These are phyloP conservation scores for Aspergillus sp. DNA, from an alignment of 2,329 filamentous ascomycete genomes.

Conservation along the genomic window DNA sequence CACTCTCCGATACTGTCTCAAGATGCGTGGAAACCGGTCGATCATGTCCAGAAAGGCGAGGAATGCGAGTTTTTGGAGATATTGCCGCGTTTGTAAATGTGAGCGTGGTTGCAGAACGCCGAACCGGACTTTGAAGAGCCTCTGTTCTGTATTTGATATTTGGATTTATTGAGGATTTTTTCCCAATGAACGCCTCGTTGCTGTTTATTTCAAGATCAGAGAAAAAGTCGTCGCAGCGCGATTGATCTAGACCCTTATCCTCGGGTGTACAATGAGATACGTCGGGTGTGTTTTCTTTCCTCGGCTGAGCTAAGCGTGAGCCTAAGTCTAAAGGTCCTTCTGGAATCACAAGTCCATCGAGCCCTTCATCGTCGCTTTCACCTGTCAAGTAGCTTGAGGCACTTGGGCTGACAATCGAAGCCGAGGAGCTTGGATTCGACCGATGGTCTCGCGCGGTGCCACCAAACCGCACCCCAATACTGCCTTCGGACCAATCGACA, in stretches of 20 bases:
- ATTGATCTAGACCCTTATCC: slow-evolving; percentile 18
- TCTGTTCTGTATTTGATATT: slow-evolving; percentile 85
- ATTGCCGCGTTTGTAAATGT: slow-evolving; percentile 84
- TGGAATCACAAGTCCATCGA: slow-evolving; percentile 86
- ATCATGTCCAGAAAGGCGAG: slow-evolving; percentile 72
- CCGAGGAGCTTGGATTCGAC: slow-evolving; percentile 80
- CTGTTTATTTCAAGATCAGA: slow-evolving; percentile 83
- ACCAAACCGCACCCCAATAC: slow-evolving; percentile 84
- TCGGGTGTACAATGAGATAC: slow-evolving; percentile 32
- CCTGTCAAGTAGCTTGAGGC: slow-evolving; percentile 85
- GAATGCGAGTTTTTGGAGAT: slow-evolving; percentile 66
- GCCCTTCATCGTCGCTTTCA: slow-evolving; percentile 90
- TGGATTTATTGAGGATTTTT: slow-evolving; percentile 80
- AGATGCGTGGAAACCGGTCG: slow-evolving; percentile 68
- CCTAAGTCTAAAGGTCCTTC: slow-evolving; percentile 79
- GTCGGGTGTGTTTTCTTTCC: slow-evolving; percentile 47
- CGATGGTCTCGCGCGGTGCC: slow-evolving; percentile 79
- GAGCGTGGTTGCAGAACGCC: slow-evolving; percentile 74
- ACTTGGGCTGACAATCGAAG: slow-evolving; percentile 87
- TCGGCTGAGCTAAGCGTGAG: slow-evolving; percentile 72
- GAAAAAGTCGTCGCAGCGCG: slow-evolving; percentile 71
- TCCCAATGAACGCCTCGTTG: slow-evolving; percentile 75
- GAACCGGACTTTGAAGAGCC: slow-evolving; percentile 66
- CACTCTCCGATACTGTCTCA: slow-evolving; percentile 91
- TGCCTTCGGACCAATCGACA: slow-evolving; percentile 85